phyloP scores from a whole-genome alignment of 208 protist species.

The Wallacemonas collosoma region DNA sequence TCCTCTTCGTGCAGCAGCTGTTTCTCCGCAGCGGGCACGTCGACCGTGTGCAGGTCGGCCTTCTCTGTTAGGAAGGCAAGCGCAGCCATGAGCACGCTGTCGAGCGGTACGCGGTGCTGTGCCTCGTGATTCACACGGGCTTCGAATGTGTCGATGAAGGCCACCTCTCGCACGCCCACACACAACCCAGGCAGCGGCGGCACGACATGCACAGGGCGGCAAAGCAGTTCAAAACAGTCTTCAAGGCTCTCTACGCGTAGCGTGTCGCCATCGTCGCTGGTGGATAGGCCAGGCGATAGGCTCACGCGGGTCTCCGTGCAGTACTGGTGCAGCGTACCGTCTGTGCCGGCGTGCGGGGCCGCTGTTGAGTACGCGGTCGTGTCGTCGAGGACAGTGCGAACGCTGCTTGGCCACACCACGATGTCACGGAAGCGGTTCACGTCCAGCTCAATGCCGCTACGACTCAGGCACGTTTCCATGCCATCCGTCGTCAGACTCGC shows the following conservation, averaged over 20 bases:
- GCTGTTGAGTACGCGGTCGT: neutral
- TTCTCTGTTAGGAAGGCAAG: slow-evolving; percentile 38
- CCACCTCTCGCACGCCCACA: slow-evolving; percentile 35
- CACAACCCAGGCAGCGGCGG: slow-evolving; percentile 48
- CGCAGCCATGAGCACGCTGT: slow-evolving; percentile 34
- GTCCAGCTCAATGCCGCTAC: slow-evolving; percentile 38
- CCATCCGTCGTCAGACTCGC: slow-evolving; percentile 61
- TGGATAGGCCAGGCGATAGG: neutral
- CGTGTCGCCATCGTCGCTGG: neutral
- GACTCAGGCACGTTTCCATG: slow-evolving; percentile 45
- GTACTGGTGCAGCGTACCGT: neutral
- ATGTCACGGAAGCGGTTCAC: slow-evolving; percentile 57
- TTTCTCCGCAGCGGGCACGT: neutral
- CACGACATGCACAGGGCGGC: slow-evolving; percentile 43
- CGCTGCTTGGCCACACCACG: neutral
- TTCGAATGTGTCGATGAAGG: slow-evolving; percentile 40
- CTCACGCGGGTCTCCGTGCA: neutral
- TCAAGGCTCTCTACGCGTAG: neutral
- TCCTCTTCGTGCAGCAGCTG: too few species aligned
- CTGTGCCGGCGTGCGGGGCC: neutral
- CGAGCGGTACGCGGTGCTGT: slow-evolving; percentile 17
- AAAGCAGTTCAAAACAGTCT: slow-evolving; percentile 25
- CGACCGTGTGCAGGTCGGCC: slow-evolving; percentile 6
- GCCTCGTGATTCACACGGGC: slow-evolving; percentile 28
- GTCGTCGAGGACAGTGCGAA: neutral